Evolutionary conservation across 192 early-diverging fungal genomes (phyloP).

Genomic region (Phlyctochytrium bullatum): DNA sequence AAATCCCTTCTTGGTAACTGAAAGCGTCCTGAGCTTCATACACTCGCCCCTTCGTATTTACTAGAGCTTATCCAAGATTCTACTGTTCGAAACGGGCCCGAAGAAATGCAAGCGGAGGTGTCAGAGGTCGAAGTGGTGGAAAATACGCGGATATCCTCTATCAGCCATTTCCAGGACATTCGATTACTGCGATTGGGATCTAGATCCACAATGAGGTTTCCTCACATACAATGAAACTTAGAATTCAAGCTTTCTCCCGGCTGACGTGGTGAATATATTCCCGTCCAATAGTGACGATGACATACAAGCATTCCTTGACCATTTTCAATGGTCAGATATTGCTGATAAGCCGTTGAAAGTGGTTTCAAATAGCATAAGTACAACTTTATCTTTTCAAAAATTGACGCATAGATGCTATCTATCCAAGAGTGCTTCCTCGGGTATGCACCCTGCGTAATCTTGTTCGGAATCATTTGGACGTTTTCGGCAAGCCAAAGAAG

Average conservation of each 20-base stretch:
- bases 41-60: neutral
- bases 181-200: slow-evolving; percentile 66
- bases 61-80: too few relatives aligned
- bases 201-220: too few relatives aligned
- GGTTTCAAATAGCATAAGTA: slow-evolving; percentile 48
- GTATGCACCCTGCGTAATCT: slow-evolving; percentile 74
- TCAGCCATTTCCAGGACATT: slow-evolving; percentile 92
- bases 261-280: slow-evolving; percentile 74
- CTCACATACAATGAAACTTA: too few relatives aligned
- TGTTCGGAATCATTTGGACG: slow-evolving; percentile 75
- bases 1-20: neutral
- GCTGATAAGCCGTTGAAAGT: slow-evolving; percentile 64
- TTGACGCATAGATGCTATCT: too few relatives aligned
- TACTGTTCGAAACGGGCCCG: neutral
- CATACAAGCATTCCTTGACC: slow-evolving; percentile 65
- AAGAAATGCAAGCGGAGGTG: neutral
- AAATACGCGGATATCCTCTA: slow-evolving; percentile 71
- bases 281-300: slow-evolving; percentile 73
- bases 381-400: too few relatives aligned
- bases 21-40: neutral
- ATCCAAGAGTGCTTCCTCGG: too few relatives aligned
- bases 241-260: too few relatives aligned
- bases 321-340: slow-evolving; percentile 65
- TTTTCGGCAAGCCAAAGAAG: slow-evolving; percentile 79
- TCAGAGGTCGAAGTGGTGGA: slow-evolving; percentile 13